phyloP scores from a whole-genome alignment of 768 basidiomycete species.

The Tephrocybe sp. region DNA sequence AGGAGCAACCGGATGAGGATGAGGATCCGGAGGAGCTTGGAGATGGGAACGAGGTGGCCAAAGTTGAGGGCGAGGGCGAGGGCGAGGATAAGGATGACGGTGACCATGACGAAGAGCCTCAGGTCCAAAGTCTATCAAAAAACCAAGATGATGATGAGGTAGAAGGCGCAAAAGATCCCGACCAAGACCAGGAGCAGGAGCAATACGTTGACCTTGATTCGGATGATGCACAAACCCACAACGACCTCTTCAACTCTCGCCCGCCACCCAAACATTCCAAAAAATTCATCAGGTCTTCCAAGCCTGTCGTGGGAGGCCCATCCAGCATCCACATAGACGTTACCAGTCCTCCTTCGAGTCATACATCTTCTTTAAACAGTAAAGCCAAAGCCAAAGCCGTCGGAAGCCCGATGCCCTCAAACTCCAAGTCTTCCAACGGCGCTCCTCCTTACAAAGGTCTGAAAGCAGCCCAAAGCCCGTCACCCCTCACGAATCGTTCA shows the following conservation, averaged over 20 bases:
- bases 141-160: background rate
- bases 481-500: no score
- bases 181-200: background rate
- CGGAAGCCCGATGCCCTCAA: no score
- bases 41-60: background rate
- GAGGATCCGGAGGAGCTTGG: background rate
- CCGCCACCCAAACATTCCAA: background rate
- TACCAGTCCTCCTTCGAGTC: no score
- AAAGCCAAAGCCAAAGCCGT: no score
- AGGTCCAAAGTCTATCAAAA: background rate
- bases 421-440: no score
- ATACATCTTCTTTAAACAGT: no score
- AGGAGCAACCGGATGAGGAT: background rate
- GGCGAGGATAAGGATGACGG: background rate
- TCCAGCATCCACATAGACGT: no score
- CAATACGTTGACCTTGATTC: constrained; percentile 7
- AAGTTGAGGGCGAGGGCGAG: background rate
- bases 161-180: background rate
- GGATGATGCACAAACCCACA: constrained; percentile 15
- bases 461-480: no score
- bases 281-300: no score
- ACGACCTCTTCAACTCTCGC: background rate
- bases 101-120: background rate
- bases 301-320: no score
- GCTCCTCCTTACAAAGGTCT: no score